These are phyloP conservation scores for Acer saccharum DNA, from an alignment of 345 rosid species.

Conservation along the genomic window DNA sequence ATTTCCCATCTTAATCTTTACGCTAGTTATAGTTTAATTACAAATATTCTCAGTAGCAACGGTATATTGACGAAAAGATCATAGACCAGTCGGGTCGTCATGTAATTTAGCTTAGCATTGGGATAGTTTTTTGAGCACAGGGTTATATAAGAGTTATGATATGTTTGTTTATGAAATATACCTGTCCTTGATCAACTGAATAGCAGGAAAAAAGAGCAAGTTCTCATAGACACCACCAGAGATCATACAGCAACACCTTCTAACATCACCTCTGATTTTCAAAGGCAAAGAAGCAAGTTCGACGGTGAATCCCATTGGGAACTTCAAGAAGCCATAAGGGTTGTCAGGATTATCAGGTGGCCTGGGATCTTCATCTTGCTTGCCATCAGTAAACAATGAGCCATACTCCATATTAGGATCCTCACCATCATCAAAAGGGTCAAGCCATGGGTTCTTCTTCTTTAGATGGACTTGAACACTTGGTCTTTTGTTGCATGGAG, in stretches of 20 bases:
- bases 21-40: not conserved
- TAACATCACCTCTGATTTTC: conserved; percentile 90
- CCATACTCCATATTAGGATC: conserved; percentile 80
- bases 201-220: conserved; percentile 77
- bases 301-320: conserved; percentile 73
- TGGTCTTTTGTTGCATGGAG: conserved; percentile 23
- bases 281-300: conserved; percentile 76
- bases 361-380: conserved; percentile 88
- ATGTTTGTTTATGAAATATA: not conserved
- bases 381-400: conserved; percentile 73
- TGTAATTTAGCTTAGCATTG: not conserved
- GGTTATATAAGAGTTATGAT: not conserved
- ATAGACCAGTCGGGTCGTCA: not conserved
- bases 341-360: conserved; percentile 78
- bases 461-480: conserved; percentile 37
- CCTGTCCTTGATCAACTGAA: conserved; percentile 90
- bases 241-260: conserved; percentile 83
- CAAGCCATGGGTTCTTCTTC: conserved; percentile 87
- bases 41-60: not conserved
- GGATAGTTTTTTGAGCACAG: not conserved
- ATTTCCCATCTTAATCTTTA: not conserved
- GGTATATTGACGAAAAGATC: not conserved
- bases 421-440: conserved; percentile 75
- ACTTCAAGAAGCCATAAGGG: conserved; percentile 90
- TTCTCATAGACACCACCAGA: conserved; percentile 96